Percentiles rank a stretch among this genome's conserved stretches.
Conservation (phyloP, 1,284 basidiomycete genomes). For the Ganoderma leucocontextum region DNA sequence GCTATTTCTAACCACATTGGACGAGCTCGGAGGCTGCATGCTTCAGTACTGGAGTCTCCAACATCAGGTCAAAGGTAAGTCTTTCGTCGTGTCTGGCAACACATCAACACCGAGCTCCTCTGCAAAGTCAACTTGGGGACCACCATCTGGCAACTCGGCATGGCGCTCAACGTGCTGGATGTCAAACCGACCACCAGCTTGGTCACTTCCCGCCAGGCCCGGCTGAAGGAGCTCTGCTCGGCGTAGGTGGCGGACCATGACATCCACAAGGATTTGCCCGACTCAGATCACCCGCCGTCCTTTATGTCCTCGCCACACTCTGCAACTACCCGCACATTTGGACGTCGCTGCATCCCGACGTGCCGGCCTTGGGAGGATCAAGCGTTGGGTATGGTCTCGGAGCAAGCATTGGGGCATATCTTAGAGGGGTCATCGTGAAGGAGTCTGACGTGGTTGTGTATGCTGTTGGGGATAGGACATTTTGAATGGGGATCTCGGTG, state of each 20-base stretch:
- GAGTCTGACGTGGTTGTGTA: slow-evolving; percentile 59
- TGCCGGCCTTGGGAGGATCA: slow-evolving; percentile 64
- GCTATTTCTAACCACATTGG: too few species aligned
- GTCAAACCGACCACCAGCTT: slow-evolving; percentile 8
- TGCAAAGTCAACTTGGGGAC: slow-evolving; percentile 63
- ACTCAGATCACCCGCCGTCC: slow-evolving; percentile 47
- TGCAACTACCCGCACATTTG: slow-evolving; percentile 63
- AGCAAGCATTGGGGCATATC: slow-evolving; percentile 63
- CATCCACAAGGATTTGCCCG: too few species aligned
- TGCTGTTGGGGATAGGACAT: slow-evolving; percentile 75
- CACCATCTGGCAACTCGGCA: slow-evolving; percentile 59
- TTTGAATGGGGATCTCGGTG: slow-evolving; percentile 74
- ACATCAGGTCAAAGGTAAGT: too few species aligned
- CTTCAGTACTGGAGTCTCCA: too few species aligned
- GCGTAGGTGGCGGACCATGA: slow-evolving; percentile 37
- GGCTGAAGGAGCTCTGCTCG: slow-evolving; percentile 17
- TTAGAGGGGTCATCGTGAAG: slow-evolving; percentile 50
- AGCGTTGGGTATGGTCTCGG: slow-evolving; percentile 73
- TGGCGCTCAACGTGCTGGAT: slow-evolving; percentile 28
- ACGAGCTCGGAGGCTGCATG: too few species aligned
- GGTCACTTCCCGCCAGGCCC: slow-evolving; percentile 16
- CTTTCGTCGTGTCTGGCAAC: too few species aligned
- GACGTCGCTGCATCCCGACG: slow-evolving; percentile 63
- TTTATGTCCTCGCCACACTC: slow-evolving; percentile 58
- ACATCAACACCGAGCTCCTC: slow-evolving; percentile 63